Conservation (phyloP, 495 filamentous ascomycete genomes). For the Aspergillus saccharolyticus region DNA sequence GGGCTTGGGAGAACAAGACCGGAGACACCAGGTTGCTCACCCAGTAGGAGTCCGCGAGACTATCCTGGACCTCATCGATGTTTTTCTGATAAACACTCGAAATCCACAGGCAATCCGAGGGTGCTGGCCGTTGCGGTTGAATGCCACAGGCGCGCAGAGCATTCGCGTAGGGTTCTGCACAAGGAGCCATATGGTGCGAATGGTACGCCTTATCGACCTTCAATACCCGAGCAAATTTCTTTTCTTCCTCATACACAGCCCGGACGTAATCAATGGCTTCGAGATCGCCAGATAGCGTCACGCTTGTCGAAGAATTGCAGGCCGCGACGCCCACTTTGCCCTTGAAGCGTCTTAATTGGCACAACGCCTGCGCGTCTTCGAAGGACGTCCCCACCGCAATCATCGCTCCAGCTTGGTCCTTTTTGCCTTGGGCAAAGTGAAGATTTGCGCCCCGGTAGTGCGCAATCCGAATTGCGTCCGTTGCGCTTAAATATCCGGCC, state of each 20-base stretch:
- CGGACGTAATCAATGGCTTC: not conserved
- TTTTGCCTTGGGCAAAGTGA: constrained; percentile 7
- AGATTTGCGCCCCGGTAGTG: constrained; percentile 53
- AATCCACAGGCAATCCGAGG: not conserved
- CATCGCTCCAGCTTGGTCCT: constrained; percentile 21
- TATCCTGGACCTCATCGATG: not conserved
- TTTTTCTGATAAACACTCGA: not conserved
- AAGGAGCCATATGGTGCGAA: not conserved
- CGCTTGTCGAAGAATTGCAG: not conserved
- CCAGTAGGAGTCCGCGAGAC: constrained; percentile 6
- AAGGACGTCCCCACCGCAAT: not conserved
- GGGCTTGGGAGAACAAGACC: constrained; percentile 11
- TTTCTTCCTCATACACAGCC: not conserved
- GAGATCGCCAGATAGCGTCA: not conserved
- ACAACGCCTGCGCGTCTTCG: constrained; percentile 4
- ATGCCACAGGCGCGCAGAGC: constrained; percentile 3
- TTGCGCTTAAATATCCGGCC: constrained; percentile 26
- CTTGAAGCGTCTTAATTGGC: not conserved
- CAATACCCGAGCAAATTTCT: not conserved
- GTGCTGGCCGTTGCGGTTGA: not conserved
- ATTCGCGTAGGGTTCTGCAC: constrained; percentile 11
- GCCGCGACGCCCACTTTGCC: not conserved
- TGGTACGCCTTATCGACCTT: constrained; percentile 1
- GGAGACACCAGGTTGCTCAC: constrained; percentile 10
- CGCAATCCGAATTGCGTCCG: constrained; percentile 47